These are phyloP conservation scores for Coniochaeta prunicola DNA, from an alignment of 2,329 filamentous ascomycete species.

Conservation along the genomic window DNA sequence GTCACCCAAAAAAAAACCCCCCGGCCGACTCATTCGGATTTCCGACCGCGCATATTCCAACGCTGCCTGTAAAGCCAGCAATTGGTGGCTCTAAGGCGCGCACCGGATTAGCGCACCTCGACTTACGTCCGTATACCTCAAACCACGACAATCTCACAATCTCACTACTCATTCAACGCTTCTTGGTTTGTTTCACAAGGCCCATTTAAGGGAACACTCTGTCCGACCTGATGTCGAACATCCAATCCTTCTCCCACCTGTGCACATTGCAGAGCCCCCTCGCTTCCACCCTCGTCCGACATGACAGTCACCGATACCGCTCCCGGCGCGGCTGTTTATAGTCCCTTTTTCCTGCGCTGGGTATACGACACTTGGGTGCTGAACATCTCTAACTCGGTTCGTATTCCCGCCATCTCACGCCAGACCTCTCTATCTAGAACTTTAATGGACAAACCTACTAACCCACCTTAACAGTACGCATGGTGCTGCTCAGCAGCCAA, in stretches of 20 bases:
- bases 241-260: not conserved
- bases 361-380: not conserved
- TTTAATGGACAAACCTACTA: not conserved
- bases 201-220: not conserved
- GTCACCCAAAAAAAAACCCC: too few relatives aligned
- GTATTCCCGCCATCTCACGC: not conserved
- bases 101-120: not conserved
- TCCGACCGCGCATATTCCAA: conserved; percentile 1
- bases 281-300: not conserved
- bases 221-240: not conserved
- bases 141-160: not conserved
- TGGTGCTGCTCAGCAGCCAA: not conserved
- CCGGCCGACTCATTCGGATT: not conserved
- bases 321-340: not conserved
- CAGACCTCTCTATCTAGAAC: not conserved
- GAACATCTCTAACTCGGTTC: not conserved
- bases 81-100: not conserved
- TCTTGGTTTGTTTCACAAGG: not conserved
- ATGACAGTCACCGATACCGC: not conserved
- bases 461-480: not conserved
- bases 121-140: not conserved
- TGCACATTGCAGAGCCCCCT: not conserved
- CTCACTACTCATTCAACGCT: not conserved
- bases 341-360: not conserved
- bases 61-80: too few relatives aligned